These are phyloP conservation scores for Hortiboletus rubellus DNA, from an alignment of 1,284 basidiomycete genomes.

Conservation along the genomic window DNA sequence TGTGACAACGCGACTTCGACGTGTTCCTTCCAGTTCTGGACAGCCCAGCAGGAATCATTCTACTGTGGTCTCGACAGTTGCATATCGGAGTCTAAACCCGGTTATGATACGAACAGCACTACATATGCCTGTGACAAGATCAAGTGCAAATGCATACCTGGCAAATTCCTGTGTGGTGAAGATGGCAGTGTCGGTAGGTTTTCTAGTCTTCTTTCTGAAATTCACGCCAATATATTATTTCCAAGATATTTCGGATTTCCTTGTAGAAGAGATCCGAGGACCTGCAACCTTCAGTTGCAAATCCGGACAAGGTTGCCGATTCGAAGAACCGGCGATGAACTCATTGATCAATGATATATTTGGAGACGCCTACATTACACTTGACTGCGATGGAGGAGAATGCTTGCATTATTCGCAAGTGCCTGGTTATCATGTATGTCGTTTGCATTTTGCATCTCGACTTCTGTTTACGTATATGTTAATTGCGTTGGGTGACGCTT, in stretches of 20 bases:
- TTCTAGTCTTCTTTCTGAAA: not conserved
- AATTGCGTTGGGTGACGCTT: not conserved
- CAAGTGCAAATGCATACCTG: constrained; percentile 89
- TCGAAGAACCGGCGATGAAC: constrained; percentile 97
- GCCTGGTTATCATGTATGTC: constrained; percentile 80
- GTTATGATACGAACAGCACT: constrained; percentile 73
- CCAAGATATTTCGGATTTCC: constrained; percentile 91
- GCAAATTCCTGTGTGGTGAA: constrained; percentile 93
- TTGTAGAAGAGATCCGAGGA: constrained; percentile 87
- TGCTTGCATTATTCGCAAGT: constrained; percentile 94
- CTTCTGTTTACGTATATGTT: not conserved
- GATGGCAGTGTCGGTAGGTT: constrained; percentile 87
- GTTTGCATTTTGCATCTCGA: not conserved
- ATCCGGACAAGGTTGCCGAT: constrained; percentile 74
- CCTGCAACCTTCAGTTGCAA: constrained; percentile 88
- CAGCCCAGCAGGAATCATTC: constrained; percentile 90
- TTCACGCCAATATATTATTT: not conserved
- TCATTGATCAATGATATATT: constrained; percentile 91
- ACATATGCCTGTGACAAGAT: constrained; percentile 81
- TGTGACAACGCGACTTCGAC: constrained; percentile 63
- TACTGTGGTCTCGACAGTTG: constrained; percentile 86
- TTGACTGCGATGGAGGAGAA: constrained; percentile 88
- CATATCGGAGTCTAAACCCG: constrained; percentile 47
- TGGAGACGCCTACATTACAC: constrained; percentile 87
- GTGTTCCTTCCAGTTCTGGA: constrained; percentile 98